phyloP scores from a whole-genome alignment of 2,329 filamentous ascomycete genomes.

The Emmonsia crescens region DNA sequence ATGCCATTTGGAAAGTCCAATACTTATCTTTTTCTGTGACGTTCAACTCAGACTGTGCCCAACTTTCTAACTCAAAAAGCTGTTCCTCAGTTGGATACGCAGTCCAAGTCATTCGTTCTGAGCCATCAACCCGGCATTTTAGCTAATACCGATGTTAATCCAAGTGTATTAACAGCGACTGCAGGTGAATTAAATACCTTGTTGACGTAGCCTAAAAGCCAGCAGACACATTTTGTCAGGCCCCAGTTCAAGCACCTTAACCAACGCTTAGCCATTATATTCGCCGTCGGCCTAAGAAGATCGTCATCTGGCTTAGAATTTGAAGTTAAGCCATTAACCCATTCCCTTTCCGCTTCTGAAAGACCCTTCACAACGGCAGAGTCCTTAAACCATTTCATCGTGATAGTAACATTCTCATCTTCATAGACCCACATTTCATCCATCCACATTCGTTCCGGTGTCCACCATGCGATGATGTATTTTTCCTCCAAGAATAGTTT shows the following conservation, averaged over 20 bases:
- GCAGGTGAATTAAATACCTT: slow-evolving; percentile 6
- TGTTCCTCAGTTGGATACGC: slow-evolving; percentile 8
- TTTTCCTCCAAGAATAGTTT: slow-evolving; percentile 16
- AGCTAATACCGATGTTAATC: slow-evolving; percentile 4
- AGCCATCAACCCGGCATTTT: slow-evolving; percentile 4
- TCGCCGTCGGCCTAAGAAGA: slow-evolving; percentile 15
- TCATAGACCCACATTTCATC: slow-evolving; percentile 13
- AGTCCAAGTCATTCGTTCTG: background rate
- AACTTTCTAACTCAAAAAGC: slow-evolving; percentile 10
- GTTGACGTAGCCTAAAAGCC: slow-evolving; percentile 8
- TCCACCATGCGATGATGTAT: slow-evolving; percentile 16
- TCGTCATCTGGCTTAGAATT: slow-evolving; percentile 18
- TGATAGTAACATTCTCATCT: slow-evolving; percentile 10
- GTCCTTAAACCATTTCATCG: slow-evolving; percentile 19
- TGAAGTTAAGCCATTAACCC: slow-evolving; percentile 19
- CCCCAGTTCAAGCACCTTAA: slow-evolving; percentile 8
- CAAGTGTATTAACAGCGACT: background rate
- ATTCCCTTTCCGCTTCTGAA: slow-evolving; percentile 14
- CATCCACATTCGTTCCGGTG: slow-evolving; percentile 10
- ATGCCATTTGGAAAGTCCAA: slow-evolving; percentile 15
- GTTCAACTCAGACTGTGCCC: slow-evolving; percentile 10
- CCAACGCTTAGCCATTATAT: slow-evolving; percentile 15
- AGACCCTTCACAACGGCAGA: slow-evolving; percentile 19
- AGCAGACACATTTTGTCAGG: slow-evolving; percentile 2
- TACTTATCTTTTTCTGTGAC: slow-evolving; percentile 7